These are phyloP conservation scores for Colletotrichum ledebouriae DNA, from an alignment of 2,329 filamentous ascomycete genomes.

Conservation along the genomic window DNA sequence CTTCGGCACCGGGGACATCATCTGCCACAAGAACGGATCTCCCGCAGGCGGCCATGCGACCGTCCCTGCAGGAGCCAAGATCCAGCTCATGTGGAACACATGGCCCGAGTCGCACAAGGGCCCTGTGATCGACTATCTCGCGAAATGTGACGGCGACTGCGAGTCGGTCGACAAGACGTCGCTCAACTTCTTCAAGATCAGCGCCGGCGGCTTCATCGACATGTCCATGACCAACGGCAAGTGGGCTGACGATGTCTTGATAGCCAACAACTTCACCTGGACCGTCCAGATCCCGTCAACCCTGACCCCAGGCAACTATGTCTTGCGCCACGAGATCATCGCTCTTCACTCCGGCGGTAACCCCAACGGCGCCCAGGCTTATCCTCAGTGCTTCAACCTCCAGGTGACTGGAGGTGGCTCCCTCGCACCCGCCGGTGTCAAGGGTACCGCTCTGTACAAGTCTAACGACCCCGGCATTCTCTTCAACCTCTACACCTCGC, in stretches of 20 bases:
- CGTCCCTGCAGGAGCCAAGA: conserved; percentile 69
- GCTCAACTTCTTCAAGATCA: conserved; percentile 72
- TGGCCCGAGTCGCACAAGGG: conserved; percentile 76
- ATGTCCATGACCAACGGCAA: conserved; percentile 57
- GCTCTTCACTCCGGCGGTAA: conserved; percentile 64
- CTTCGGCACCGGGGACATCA: conserved; percentile 57
- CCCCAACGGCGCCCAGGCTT: conserved; percentile 60
- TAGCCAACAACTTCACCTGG: conserved; percentile 62
- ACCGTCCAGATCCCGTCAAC: conserved; percentile 61
- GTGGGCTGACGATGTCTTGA: conserved; percentile 70
- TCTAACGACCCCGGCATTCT: conserved; percentile 51
- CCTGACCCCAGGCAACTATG: conserved; percentile 65
- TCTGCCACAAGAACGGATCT: conserved; percentile 57
- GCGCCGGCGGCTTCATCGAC: conserved; percentile 63
- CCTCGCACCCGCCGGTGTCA: conserved; percentile 48
- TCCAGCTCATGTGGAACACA: conserved; percentile 73
- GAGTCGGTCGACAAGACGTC: conserved; percentile 62
- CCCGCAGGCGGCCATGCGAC: conserved; percentile 55
- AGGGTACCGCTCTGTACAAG: conserved; percentile 54
- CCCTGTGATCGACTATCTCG: conserved; percentile 72
- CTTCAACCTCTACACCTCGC: conserved; percentile 53
- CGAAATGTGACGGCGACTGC: conserved; percentile 66
- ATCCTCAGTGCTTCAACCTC: conserved; percentile 66
- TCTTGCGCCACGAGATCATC: conserved; percentile 69
- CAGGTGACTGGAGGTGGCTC: conserved; percentile 58